phyloP scores from a whole-genome alignment of 2,329 filamentous ascomycete genomes.

The Fusarium paranaense region DNA sequence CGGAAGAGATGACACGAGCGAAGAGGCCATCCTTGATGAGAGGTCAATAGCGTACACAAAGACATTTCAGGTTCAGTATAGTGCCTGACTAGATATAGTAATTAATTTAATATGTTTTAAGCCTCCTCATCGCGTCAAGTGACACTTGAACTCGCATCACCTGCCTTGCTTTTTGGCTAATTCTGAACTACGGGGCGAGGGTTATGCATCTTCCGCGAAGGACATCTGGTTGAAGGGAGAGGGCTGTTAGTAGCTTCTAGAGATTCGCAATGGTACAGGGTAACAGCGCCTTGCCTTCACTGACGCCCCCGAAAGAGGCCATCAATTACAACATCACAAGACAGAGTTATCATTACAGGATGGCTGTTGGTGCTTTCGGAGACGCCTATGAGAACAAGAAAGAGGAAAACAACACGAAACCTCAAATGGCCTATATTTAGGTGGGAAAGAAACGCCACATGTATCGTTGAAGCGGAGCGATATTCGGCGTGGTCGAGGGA shows the following conservation, averaged over 20 bases:
- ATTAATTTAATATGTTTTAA: not conserved
- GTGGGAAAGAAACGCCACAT: not conserved
- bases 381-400: no score
- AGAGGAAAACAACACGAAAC: no score
- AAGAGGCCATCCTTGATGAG: conserved; percentile 21
- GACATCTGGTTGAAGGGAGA: not conserved
- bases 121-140: not conserved
- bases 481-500: no score
- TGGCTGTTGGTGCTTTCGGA: no score
- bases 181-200: not conserved
- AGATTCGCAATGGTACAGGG: not conserved
- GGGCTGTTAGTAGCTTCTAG: not conserved
- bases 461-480: rapidly evolving
- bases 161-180: not conserved
- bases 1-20: conserved; percentile 5
- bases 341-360: no score
- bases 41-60: conserved; percentile 16
- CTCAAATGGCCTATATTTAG: no score
- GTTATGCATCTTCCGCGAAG: not conserved
- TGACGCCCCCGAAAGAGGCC: no score
- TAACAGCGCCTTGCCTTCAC: not conserved
- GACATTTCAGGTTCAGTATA: conserved; percentile 9
- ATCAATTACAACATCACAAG: no score
- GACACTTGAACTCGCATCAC: not conserved
- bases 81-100: not conserved